Base-by-base conservation (phyloP, 1,284 basidiomycete genomes). In the Neotropicomus parvogracilis region DNA sequence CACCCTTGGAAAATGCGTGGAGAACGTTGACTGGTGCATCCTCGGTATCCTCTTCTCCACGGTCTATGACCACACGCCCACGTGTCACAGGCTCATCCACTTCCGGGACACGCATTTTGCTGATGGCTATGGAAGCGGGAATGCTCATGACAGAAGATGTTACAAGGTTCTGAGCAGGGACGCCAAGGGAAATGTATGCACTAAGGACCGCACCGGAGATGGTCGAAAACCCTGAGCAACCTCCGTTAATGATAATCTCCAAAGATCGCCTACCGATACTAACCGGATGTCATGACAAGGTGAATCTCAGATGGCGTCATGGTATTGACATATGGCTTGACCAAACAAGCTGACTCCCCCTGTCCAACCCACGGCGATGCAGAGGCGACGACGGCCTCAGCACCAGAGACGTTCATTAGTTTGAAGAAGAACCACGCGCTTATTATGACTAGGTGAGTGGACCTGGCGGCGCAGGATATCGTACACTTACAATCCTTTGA, bases 131-230 rank as follows among this genome's bases (percentile, higher is more conserved):
- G 11, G 91, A 92, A 1, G 93, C 92, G 10, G 92, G 92, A 59
- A 95, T 95, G 63, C 85, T 89, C 92, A 95, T 95, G 57, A 95
- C 87, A 10, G 89, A 92, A 5, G 92, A 88, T 6, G 92, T 93
- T 60, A 95, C 77, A 26, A 95, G 75, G 67, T 90, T 91, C 67
- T 84, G 79, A 14, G 91, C 70, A 27, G 88, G 85, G 32, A 95
- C 88, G 48, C 93, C 93, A 54, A 94, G 71, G 47, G 69, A 72
- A 60, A 95, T 88, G 68, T 95, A 95, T 36, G 90, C 91, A 47
- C 80, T 75, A 48, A 95, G 76, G 14, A 95, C 91, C 46, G 90
- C 91, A 41, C 93, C 93, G 46, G 92, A 85, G 58, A 95, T 95
- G 45, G 91, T 93, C 9, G 91, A 88, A 71, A 92, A 91, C 33